Evolutionary conservation across 768 basidiomycete species (phyloP), one percentile per base, ranked within the genome.

Genomic region (Mycena albidolilacea): DNA sequence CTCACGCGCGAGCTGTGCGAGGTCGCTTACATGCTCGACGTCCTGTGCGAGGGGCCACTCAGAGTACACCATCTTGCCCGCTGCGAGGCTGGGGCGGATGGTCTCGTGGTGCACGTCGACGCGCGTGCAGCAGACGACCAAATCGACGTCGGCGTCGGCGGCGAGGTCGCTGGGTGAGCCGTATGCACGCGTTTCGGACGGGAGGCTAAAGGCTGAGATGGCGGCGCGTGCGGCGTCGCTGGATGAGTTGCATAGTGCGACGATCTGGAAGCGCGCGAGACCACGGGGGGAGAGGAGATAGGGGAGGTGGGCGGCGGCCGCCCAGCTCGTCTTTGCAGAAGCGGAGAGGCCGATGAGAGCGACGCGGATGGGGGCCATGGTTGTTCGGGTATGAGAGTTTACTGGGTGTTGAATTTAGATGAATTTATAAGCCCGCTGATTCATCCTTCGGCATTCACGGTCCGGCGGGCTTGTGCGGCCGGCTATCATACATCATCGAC

Each of bases 31-130:
- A 62, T 76, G 77, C 52, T 66, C 52, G 0, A 72, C 52, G 59
- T 68, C 63, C 35, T 70, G 66, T 23, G 77, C 80, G 11, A 75
- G 67, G 2, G 80, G 78, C 80, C 80, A 81, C 67, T 81, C 80
- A 39, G 78, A 72, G 50, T 75, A 79, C n/a, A 78, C 70, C 30
- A 58, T 55, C 50, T 71, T 67, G 19, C 73, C 73, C 30, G 64
- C 70, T 1, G 17, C 58, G 41, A 74, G 43, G 14, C 50, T 50
- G 1, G 73, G 69, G 15, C 19, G 30, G n/a, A 67, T 30, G 5
- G 69, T 67, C 41, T n/a, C 64, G 57, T 44, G 38, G 46, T 74
- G 73, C 21, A 37, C 39, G 55, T 69, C 67, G 21, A 71, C 73
- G 41, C 69, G 67, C 19, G 69, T 70, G 48, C 23, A 54, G 41